Evolutionary conservation across 2,329 filamentous ascomycete species (phyloP), one percentile per base, ranked within the genome.

Genomic region (Sarocladium brachiariae): DNA sequence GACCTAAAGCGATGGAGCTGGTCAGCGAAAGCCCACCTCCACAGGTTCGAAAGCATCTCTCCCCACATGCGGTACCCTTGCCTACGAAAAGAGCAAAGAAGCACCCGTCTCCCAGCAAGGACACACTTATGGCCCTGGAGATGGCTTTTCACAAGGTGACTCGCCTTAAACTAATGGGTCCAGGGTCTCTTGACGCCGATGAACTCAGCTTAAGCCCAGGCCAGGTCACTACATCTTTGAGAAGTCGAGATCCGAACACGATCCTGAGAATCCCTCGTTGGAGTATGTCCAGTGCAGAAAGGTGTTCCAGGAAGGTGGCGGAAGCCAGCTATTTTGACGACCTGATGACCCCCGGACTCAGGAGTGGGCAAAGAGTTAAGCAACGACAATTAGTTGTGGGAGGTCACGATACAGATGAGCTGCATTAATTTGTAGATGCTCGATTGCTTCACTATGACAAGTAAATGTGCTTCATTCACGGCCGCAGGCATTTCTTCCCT

Each of bases 101-200:
- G 51, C 70, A 74, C 34, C 71, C 71, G 5, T 73, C 71, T 2
- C 71, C 71, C 2, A 71, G 66, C 59, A 72, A 72, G 52, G 59
- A 62, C 25, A 65, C 64, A 9, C 57, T 74, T 19, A 64, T 71
- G 46, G 58, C 65, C n/a, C 58, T 73, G 21, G 65, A 68, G 46
- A 51, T 54, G 27, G 66, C 64, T 2, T 63, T 73, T 16, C 62
- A 61, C 49, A 58, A 60, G 18, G 70, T 69, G 47, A 56, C 57
- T 9, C 53, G 55, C 21, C 51, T 61, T 4, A 57, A 57, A 25
- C 52, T 54, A 13, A 35, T 53, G 21, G 55, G 53, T 2, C 49
- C 51, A 10, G 38, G 18, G 5, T 33, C 56, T 2, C 52, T 59
- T 11, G 59, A 64, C 23, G 45, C 55, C 13, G 63, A 70, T 48